Conservation (phyloP, 2,329 filamentous ascomycete species). For the Cercospora canescens region DNA sequence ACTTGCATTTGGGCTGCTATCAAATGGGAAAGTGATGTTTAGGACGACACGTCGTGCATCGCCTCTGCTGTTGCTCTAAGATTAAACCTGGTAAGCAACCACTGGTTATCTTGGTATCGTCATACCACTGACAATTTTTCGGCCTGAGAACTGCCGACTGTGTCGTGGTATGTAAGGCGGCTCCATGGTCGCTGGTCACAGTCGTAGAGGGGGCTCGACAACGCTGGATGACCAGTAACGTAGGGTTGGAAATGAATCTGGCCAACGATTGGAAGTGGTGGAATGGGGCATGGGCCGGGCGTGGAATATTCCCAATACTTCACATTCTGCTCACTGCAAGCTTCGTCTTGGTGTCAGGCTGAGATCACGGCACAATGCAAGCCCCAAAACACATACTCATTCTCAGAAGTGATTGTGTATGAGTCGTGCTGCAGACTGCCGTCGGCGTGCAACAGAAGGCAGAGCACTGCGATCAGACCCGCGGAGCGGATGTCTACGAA, state of each 20-base stretch:
- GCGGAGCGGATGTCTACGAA: not conserved
- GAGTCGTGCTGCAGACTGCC: no score
- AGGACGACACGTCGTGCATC: not conserved
- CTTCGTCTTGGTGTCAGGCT: not conserved
- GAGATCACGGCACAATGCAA: not conserved
- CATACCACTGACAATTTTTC: not conserved
- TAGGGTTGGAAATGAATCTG: not conserved
- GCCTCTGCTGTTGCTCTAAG: not conserved
- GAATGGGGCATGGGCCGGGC: not conserved
- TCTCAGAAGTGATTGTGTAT: not conserved
- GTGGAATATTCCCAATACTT: not conserved
- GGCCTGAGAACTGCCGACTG: not conserved
- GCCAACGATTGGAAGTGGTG: not conserved
- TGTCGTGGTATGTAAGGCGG: not conserved
- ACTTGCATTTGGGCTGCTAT: not conserved
- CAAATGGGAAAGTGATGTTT: not conserved
- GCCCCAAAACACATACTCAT: not conserved
- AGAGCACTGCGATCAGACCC: not conserved
- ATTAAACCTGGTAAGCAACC: not conserved
- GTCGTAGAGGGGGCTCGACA: not conserved
- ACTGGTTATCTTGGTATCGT: not conserved
- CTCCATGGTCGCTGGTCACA: not conserved
- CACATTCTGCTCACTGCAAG: not conserved
- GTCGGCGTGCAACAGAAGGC: not conserved
- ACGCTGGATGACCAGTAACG: not conserved